phyloP scores from a whole-genome alignment of 2,329 filamentous ascomycete species.

The Orbilia blumenaviensis region DNA sequence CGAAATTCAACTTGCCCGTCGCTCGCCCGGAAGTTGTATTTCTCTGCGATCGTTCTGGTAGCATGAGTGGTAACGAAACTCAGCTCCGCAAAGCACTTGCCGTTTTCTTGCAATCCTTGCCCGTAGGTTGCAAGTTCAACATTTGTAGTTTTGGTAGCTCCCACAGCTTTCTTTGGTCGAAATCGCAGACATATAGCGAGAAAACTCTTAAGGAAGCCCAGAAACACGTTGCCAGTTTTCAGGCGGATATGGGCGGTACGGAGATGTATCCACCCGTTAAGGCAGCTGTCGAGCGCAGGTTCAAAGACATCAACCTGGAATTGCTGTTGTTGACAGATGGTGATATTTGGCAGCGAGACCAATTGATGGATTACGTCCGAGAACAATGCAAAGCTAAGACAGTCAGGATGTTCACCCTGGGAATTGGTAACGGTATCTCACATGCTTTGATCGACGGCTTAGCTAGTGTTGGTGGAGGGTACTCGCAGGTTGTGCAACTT shows the following conservation, averaged over 20 bases:
- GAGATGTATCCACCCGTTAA: constrained; percentile 65
- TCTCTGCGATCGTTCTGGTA: constrained; percentile 76
- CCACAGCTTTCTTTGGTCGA: constrained; percentile 64
- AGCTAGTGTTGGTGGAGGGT: constrained; percentile 68
- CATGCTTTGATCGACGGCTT: constrained; percentile 68
- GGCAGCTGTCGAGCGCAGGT: constrained; percentile 56
- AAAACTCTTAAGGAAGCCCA: constrained; percentile 63
- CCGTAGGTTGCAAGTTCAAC: constrained; percentile 73
- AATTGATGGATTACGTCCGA: constrained; percentile 63
- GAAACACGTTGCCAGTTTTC: constrained; percentile 62
- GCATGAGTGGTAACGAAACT: constrained; percentile 68
- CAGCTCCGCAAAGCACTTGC: constrained; percentile 68
- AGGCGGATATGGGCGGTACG: constrained; percentile 67
- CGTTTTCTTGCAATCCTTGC: constrained; percentile 73
- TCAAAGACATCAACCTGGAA: constrained; percentile 64
- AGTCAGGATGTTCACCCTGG: constrained; percentile 68
- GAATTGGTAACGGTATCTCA: constrained; percentile 66
- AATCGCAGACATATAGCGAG: constrained; percentile 64
- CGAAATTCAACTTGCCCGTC: constrained; percentile 71
- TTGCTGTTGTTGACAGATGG: constrained; percentile 69
- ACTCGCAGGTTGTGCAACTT: constrained; percentile 70
- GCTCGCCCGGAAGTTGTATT: constrained; percentile 74
- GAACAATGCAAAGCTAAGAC: constrained; percentile 59
- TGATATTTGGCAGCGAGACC: constrained; percentile 65
- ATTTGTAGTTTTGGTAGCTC: constrained; percentile 72